Evolutionary conservation across 768 basidiomycete genomes (phyloP), one percentile per base, ranked within the genome.

Genomic region (Ramaria rubella): DNA sequence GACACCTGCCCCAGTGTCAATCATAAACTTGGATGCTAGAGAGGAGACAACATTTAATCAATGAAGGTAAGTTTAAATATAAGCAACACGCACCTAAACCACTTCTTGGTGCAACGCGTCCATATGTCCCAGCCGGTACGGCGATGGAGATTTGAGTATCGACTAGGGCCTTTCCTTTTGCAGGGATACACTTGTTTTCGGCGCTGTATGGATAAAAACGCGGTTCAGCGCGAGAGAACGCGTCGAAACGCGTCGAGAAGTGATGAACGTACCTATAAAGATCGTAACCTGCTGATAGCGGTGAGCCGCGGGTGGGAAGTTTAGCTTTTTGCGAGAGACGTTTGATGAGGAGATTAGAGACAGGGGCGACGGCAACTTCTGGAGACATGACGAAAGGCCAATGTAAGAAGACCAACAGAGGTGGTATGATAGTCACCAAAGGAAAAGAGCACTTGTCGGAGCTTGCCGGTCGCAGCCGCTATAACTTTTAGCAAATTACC

Each of bases 1-100:
- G 6, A 99, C 96, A 21, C 95, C 96, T 11, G 96, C 96, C 1
- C 96, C 96, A 0, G 95, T 98, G 67, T 94, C 90, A 58, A 98
- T 97, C 84, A 92, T 93, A 69, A 91, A 94, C 68, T 99, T 99
- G 15, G 90, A 89, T 19, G 96, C 96, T 96, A 60, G 17, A 23
- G n/a, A n/a, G n/a, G n/a, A 60, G 42, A 44, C 19, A 40, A 27
- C 15, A 58, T 27, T 48, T 19, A 12, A 40, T 17, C 26, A 53
- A 34, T 31, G 21, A 54, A 4, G 19, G 52, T 43, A 29, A 23
- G n/a, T 46, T 30, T 23, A 21, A 21, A 27, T 27, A 33, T 15
- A 1, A 14, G 27, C 27, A 53, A 38, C 40, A 70, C 86, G 52
- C 58, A 96, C 95, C 95, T 26, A 98, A 83, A 19, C 96, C 96